Conservation (phyloP, 345 rosid genomes). For the Angophora floribunda region DNA sequence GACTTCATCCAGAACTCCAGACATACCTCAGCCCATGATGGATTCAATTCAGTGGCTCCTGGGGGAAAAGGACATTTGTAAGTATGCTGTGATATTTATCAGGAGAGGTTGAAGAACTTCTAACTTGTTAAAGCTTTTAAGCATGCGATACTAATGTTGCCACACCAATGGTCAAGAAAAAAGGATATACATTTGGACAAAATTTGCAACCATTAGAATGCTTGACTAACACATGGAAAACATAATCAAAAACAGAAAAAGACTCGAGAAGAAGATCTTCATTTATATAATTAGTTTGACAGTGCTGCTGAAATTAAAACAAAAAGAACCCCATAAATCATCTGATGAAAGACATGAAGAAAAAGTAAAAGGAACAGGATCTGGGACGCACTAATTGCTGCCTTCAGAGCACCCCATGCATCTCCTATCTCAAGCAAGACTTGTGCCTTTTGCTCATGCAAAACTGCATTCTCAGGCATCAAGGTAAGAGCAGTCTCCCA, state of each 20-base stretch:
- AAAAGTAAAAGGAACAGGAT: not conserved
- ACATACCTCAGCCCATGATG: conserved; percentile 80
- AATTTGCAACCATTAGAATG: not conserved
- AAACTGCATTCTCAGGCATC: conserved; percentile 49
- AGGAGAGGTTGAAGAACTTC: not conserved
- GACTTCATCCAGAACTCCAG: not conserved
- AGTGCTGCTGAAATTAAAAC: not conserved
- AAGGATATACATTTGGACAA: not conserved
- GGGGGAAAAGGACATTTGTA: conserved; percentile 11
- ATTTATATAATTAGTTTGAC: not conserved
- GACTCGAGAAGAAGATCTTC: not conserved
- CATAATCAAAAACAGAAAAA: not conserved
- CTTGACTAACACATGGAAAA: not conserved
- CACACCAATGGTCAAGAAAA: not conserved
- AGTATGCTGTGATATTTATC: not conserved
- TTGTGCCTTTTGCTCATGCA: conserved; percentile 93
- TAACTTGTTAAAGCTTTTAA: not conserved
- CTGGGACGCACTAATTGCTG: conserved; percentile 53
- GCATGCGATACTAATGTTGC: not conserved
- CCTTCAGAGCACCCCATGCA: conserved; percentile 73
- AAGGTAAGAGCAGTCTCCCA: conserved; percentile 84
- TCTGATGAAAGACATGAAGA: not conserved
- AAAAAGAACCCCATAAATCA: not conserved
- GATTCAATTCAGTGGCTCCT: conserved; percentile 75
- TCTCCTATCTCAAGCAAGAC: conserved; percentile 83